A percentile compares a stretch with the other conserved stretches of the same genome.
Evolutionary conservation across 257 asterid species (phyloP).

Genomic region (Cruciata laevipes): DNA sequence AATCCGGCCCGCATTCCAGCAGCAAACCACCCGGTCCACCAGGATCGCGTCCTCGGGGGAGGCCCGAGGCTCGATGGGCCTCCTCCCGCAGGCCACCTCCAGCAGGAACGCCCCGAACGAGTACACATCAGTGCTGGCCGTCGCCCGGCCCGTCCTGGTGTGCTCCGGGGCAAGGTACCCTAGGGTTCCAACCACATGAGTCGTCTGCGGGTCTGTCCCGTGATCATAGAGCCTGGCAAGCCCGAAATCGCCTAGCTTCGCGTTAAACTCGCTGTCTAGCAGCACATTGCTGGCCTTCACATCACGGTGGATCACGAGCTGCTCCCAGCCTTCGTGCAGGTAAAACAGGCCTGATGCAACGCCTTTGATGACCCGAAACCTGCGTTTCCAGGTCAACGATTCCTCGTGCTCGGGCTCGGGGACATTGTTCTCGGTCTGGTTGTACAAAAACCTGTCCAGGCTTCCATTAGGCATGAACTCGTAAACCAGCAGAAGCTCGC

Average conservation of each 20-base stretch:
- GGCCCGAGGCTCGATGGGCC: background rate
- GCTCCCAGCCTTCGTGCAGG: constrained; percentile 4
- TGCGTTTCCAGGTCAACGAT: background rate
- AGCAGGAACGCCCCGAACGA: background rate
- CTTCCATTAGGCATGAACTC: constrained; percentile 9
- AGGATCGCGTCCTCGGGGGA: background rate
- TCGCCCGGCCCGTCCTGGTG: background rate
- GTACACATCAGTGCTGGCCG: background rate
- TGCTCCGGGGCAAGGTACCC: constrained; percentile 2
- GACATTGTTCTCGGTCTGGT: background rate
- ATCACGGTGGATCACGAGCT: constrained; percentile 6
- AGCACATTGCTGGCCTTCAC: constrained; percentile 3
- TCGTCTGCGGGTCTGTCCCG: background rate
- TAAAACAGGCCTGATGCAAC: background rate
- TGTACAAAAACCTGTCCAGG: constrained; percentile 2
- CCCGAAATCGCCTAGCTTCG: constrained; percentile 13
- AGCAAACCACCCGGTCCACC: background rate
- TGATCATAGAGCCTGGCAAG: constrained; percentile 1
- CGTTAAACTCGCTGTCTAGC: constrained; percentile 33
- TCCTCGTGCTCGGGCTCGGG: background rate
- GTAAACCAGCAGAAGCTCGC: background rate
- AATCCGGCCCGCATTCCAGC: background rate
- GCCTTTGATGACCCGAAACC: background rate
- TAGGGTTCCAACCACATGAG: background rate
- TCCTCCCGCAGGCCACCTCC: background rate